phyloP scores from a whole-genome alignment of 2,329 filamentous ascomycete species.

The Colletotrichum sp. region DNA sequence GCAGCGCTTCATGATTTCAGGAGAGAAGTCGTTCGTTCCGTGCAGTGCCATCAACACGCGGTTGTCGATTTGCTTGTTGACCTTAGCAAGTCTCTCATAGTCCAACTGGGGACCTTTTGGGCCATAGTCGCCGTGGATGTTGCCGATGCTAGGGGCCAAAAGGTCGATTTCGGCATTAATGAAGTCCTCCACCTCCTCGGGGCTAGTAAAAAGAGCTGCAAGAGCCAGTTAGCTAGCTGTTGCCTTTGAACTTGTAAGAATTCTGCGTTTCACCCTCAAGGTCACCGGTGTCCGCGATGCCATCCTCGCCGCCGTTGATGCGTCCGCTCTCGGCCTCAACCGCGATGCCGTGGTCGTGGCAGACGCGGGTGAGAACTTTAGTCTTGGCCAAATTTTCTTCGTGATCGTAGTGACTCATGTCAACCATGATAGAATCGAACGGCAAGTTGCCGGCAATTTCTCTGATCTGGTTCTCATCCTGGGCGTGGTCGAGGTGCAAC shows the following conservation, averaged over 20 bases:
- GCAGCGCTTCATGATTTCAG: constrained; percentile 19
- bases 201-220: constrained; percentile 58
- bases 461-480: constrained; percentile 62
- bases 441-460: constrained; percentile 54
- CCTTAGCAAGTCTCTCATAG: constrained; percentile 53
- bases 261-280: constrained; percentile 36
- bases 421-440: constrained; percentile 78
- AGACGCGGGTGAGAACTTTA: constrained; percentile 64
- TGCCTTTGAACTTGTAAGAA: neutral
- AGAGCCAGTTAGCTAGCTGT: neutral
- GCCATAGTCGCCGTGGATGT: constrained; percentile 77
- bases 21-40: constrained; percentile 26
- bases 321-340: constrained; percentile 73
- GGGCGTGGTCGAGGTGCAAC: constrained; percentile 71
- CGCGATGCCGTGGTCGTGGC: constrained; percentile 65
- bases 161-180: constrained; percentile 75
- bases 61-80: constrained; percentile 31
- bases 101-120: constrained; percentile 67
- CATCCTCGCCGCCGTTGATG: constrained; percentile 71
- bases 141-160: constrained; percentile 77
- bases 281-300: constrained; percentile 65
- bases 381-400: constrained; percentile 71
- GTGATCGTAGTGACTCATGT: constrained; percentile 76
- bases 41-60: constrained; percentile 24
- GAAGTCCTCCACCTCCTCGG: constrained; percentile 73